A percentile compares a stretch with the other conserved stretches of the same genome.
phyloP scores from a whole-genome alignment of 306 rosid species.

The Prunus mira region DNA sequence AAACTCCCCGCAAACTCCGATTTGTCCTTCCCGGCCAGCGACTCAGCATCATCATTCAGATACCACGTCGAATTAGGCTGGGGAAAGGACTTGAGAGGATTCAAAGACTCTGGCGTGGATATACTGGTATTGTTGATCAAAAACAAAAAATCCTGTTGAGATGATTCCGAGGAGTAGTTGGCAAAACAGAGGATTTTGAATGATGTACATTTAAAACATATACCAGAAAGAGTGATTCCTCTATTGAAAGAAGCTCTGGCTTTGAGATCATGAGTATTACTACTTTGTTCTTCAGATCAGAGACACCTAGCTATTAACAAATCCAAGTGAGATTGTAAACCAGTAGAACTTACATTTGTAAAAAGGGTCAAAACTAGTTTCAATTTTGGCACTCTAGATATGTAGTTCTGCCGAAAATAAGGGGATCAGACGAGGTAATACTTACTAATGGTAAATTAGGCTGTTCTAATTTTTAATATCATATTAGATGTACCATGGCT shows the following conservation, averaged over 20 bases:
- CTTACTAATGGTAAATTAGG: neutral
- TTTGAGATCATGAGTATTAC: slow-evolving; percentile 53
- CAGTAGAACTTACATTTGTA: neutral
- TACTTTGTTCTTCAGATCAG: slow-evolving; percentile 44
- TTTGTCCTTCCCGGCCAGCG: no score
- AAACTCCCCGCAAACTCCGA: no score
- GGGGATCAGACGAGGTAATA: neutral
- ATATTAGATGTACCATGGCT: neutral
- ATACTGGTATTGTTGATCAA: no score
- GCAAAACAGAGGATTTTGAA: no score
- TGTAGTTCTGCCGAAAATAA: slow-evolving; percentile 3
- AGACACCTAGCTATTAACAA: slow-evolving; percentile 45
- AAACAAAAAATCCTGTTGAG: no score
- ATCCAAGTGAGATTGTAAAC: slow-evolving; percentile 12
- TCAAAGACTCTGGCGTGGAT: no score
- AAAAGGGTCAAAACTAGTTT: slow-evolving; percentile 8
- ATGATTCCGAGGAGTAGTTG: no score
- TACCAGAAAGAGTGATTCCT: slow-evolving; percentile 42
- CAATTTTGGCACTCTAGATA: neutral
- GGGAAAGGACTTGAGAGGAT: no score
- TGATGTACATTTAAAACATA: no score
- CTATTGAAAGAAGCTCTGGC: slow-evolving; percentile 36
- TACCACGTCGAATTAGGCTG: no score
- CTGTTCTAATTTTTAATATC: no score
- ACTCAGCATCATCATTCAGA: no score